Conservation (phyloP, 768 basidiomycete genomes). For the Mycena vitilis region DNA sequence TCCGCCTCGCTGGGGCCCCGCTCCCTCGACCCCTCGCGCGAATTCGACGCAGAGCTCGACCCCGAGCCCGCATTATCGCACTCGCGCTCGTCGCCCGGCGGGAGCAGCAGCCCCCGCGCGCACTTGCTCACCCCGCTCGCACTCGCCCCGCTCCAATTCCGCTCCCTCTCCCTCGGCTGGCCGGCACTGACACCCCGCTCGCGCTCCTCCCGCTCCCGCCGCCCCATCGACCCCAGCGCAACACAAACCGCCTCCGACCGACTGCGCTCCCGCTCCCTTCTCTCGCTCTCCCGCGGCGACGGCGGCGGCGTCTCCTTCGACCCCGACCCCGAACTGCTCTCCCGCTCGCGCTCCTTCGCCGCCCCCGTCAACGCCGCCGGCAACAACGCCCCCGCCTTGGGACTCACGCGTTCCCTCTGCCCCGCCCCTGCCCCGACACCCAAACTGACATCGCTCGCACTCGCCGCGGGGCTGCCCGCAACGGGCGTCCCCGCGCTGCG, state of each 20-base stretch:
- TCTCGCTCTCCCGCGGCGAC: neutral
- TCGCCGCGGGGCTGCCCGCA: conserved; percentile 24
- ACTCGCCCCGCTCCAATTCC: conserved; percentile 18
- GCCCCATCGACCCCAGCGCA: conserved; percentile 29
- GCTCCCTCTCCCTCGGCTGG: neutral
- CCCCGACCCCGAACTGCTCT: neutral
- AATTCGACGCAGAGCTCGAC: neutral
- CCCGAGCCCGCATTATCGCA: neutral
- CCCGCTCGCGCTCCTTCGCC: conserved; percentile 6
- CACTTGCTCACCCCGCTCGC: conserved; percentile 21
- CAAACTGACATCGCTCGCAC: conserved; percentile 18
- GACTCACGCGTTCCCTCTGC: conserved; percentile 1
- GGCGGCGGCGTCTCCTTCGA: neutral
- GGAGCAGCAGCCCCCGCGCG: conserved; percentile 26
- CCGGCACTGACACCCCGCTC: neutral
- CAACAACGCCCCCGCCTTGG: conserved; percentile 17
- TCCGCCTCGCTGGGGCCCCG: conserved; percentile 3
- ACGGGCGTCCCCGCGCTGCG: neutral
- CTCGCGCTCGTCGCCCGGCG: conserved; percentile 28
- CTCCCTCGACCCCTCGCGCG: conserved; percentile 17
- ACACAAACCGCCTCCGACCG: conserved; percentile 35
- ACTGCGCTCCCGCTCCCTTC: conserved; percentile 15
- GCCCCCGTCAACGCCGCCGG: conserved; percentile 17
- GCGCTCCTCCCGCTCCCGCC: conserved; percentile 26
- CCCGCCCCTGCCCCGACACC: neutral